Conservation (phyloP, 1,284 basidiomycete genomes). For the Austroboletus novae-zelandiae region DNA sequence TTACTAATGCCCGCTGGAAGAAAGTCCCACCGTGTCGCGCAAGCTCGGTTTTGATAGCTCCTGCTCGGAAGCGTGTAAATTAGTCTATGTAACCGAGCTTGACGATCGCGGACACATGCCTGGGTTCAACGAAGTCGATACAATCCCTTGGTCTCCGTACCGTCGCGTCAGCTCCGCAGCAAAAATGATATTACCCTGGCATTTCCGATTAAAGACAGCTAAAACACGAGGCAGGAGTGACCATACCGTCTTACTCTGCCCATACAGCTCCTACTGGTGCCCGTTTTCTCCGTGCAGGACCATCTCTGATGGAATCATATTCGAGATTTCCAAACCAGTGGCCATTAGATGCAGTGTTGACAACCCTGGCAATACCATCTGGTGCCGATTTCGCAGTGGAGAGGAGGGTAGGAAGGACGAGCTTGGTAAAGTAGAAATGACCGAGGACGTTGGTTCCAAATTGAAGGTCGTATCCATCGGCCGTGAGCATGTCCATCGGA, state of each 20-base stretch:
- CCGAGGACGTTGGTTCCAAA: conserved; percentile 52
- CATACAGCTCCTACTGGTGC: conserved; percentile 33
- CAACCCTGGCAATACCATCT: conserved; percentile 41
- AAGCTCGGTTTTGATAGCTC: conserved; percentile 25
- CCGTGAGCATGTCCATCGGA: conserved; percentile 44
- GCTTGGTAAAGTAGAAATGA: conserved; percentile 44
- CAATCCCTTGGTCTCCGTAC: conserved; percentile 36
- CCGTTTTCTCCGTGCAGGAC: conserved; percentile 25
- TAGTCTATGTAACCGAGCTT: background rate
- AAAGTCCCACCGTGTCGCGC: conserved; percentile 19
- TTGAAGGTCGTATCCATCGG: conserved; percentile 54
- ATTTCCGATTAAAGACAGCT: background rate
- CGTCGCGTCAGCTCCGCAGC: conserved; percentile 34
- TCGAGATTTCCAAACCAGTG: conserved; percentile 17
- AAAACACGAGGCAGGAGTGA: too few species aligned
- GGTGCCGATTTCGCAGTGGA: conserved; percentile 28
- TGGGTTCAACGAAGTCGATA: conserved; percentile 36
- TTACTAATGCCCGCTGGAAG: conserved; percentile 1
- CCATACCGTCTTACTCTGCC: conserved; percentile 42
- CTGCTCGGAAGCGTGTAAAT: conserved; percentile 1
- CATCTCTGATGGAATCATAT: conserved; percentile 32
- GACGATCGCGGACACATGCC: conserved; percentile 6
- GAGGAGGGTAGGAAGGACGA: conserved; percentile 42
- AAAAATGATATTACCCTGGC: conserved; percentile 34
- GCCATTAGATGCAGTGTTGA: conserved; percentile 39